Conservation (phyloP, 1,284 basidiomycete species). For the Mrakiaceae sp. region DNA sequence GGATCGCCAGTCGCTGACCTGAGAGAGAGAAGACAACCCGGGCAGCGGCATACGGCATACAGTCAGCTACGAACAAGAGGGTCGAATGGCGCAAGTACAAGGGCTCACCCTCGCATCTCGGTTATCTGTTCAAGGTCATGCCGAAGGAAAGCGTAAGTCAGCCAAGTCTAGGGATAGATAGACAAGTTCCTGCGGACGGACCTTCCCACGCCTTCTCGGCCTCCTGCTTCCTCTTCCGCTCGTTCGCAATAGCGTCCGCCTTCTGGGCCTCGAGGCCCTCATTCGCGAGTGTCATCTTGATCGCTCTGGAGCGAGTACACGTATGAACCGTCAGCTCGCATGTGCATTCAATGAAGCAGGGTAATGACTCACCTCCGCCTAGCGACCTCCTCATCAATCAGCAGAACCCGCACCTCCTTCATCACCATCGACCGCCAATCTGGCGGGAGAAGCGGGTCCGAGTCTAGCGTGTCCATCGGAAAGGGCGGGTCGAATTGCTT, state of each 20-base stretch:
- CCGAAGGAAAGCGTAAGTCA: neutral
- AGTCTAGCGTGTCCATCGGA: slow-evolving; percentile 7
- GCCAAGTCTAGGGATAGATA: neutral
- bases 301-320: slow-evolving; percentile 24
- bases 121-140: slow-evolving; percentile 6
- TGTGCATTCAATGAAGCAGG: too few relatives aligned
- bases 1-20: slow-evolving; percentile 17
- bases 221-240: slow-evolving; percentile 39
- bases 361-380: slow-evolving; percentile 32
- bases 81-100: neutral
- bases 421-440: slow-evolving; percentile 37
- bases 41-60: neutral
- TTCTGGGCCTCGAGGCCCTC: slow-evolving; percentile 43
- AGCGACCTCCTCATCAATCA: slow-evolving; percentile 46
- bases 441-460: slow-evolving; percentile 7
- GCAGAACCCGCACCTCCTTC: slow-evolving; percentile 40
- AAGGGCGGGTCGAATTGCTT: slow-evolving; percentile 8
- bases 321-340: too few relatives aligned
- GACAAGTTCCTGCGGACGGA: slow-evolving; percentile 20
- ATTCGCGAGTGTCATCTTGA: slow-evolving; percentile 41
- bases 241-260: slow-evolving; percentile 37
- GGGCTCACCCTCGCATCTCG: slow-evolving; percentile 11
- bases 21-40: neutral
- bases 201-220: slow-evolving; percentile 43
- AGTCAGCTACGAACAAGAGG: neutral